Base-by-base conservation (phyloP, 2,329 filamentous ascomycete species). In the Fusarium nematophilum region DNA sequence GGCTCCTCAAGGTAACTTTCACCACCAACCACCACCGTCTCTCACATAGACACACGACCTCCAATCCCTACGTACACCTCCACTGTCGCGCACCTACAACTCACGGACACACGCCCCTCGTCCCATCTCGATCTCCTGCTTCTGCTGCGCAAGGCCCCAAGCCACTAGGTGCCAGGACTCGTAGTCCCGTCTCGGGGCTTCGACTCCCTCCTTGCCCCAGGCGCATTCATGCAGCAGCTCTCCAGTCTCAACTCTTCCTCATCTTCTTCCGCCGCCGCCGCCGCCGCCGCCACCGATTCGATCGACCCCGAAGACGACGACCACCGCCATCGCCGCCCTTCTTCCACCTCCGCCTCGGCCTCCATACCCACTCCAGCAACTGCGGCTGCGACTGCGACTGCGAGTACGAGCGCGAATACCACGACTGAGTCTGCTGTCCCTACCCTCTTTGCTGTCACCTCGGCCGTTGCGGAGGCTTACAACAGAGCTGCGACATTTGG, bases 191-290 rank as follows among this genome's bases (percentile, higher is more conserved):
- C 62, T 61, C 50, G 62, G 62, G 64, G 62, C 62, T 66, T 66
- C 57, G 66, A 68, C 62, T 69, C 60, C 64, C 64, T 64, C 52
- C 44, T 59, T 48, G 54, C 57, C 58, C 61, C 59, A 63, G 65
- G 66, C 68, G 70, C 58, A 63, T 74, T 72, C 61, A 74, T 74
- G 72, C 72, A 68, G 60, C 65, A 69, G 54, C 57, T 58, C 54
- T 59, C 67, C 38, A 64, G 53, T 60, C 46, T 53, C 61, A 60
- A 61, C 47, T 52, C 67, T 63, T 43, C 45, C 52, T 59, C 67
- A 44, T 47, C 62, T 54, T 42, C 64, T 40, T 39, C 57, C 17
- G 31, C 60, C 15, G 42, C 36, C 49, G 40, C 37, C 42, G 42
- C 57, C 7, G 29, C 45, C 31, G 25, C 29, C 7, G 34, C 54